These are phyloP conservation scores for Trichosanthes cucumerina DNA, from an alignment of 306 rosid genomes.

Conservation along the genomic window DNA sequence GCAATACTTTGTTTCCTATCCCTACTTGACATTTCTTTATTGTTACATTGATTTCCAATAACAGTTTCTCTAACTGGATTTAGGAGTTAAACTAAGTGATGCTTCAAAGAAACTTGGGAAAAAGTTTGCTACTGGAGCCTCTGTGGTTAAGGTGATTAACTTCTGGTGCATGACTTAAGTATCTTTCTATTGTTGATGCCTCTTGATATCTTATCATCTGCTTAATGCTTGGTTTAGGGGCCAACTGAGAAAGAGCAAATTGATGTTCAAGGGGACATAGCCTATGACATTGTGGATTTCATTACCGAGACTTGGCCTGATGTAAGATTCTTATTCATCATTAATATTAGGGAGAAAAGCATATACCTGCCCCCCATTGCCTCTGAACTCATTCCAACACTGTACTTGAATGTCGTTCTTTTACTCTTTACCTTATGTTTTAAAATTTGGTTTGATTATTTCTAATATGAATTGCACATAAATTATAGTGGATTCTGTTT, in stretches of 20 bases:
- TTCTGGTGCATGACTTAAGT: slow-evolving; percentile 4
- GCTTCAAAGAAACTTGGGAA: slow-evolving; percentile 99
- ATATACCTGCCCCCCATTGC: neutral
- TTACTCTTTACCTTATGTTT: neutral
- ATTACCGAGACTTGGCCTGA: slow-evolving; percentile 90
- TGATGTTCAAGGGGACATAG: slow-evolving; percentile 97
- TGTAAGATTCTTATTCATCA: slow-evolving; percentile 37
- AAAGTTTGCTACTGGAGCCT: slow-evolving; percentile 98
- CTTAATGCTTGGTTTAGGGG: slow-evolving; percentile 52
- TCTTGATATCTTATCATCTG: slow-evolving; percentile 16
- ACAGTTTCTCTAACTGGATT: slow-evolving; percentile 10
- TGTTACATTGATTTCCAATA: neutral
- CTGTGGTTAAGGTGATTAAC: slow-evolving; percentile 78
- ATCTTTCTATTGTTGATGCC: slow-evolving; percentile 5
- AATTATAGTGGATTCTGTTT: neutral
- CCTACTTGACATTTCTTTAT: neutral
- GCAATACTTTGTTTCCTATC: slow-evolving; percentile 14
- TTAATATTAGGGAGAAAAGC: neutral
- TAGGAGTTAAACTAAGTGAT: slow-evolving; percentile 93
- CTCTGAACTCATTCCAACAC: neutral
- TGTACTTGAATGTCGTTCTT: neutral
- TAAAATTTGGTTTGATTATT: neutral
- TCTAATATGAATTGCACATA: neutral
- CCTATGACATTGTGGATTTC: slow-evolving; percentile 88
- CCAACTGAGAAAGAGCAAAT: slow-evolving; percentile 98